Evolutionary conservation across 495 filamentous ascomycete species (phyloP).

Genomic region (Xanthoparmelia taractica): DNA sequence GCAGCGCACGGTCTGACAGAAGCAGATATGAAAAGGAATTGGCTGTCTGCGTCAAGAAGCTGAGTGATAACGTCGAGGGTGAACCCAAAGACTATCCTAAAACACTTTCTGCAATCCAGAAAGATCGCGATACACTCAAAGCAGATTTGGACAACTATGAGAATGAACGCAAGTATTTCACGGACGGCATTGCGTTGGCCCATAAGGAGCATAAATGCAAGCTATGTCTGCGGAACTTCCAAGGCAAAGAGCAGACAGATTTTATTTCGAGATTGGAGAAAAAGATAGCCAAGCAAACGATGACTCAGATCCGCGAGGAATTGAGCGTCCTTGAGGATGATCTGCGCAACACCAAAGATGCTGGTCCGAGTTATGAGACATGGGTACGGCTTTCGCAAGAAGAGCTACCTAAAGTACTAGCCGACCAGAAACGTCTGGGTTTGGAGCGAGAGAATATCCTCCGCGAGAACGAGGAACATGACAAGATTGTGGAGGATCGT

Average conservation of each 20-base stretch:
- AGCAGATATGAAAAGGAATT: slow-evolving; percentile 58
- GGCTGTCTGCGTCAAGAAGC: slow-evolving; percentile 46
- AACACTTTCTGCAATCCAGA: slow-evolving; percentile 48
- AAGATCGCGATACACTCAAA: slow-evolving; percentile 51
- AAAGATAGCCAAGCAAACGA: slow-evolving; percentile 47
- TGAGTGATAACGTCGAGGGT: slow-evolving; percentile 43
- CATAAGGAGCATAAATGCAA: slow-evolving; percentile 58
- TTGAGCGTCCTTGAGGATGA: slow-evolving; percentile 45
- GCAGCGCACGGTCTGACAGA: slow-evolving; percentile 41
- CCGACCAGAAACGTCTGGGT: slow-evolving; percentile 50
- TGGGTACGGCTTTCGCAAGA: slow-evolving; percentile 57
- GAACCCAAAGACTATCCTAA: slow-evolving; percentile 49
- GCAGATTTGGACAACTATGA: slow-evolving; percentile 56
- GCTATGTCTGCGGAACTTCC: slow-evolving; percentile 60
- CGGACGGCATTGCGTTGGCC: slow-evolving; percentile 49
- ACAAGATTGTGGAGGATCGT: slow-evolving; percentile 56
- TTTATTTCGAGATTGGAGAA: slow-evolving; percentile 55
- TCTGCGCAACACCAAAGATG: slow-evolving; percentile 50
- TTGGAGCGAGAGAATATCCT: slow-evolving; percentile 52
- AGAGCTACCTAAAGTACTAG: slow-evolving; percentile 63
- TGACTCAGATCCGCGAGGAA: slow-evolving; percentile 47
- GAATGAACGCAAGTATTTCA: slow-evolving; percentile 56
- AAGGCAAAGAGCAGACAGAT: slow-evolving; percentile 49
- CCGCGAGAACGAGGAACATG: slow-evolving; percentile 62
- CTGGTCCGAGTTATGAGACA: slow-evolving; percentile 60